These are phyloP conservation scores for Pichia kudriavzevii DNA, from an alignment of 1,139 yeast species.

Conservation along the genomic window DNA sequence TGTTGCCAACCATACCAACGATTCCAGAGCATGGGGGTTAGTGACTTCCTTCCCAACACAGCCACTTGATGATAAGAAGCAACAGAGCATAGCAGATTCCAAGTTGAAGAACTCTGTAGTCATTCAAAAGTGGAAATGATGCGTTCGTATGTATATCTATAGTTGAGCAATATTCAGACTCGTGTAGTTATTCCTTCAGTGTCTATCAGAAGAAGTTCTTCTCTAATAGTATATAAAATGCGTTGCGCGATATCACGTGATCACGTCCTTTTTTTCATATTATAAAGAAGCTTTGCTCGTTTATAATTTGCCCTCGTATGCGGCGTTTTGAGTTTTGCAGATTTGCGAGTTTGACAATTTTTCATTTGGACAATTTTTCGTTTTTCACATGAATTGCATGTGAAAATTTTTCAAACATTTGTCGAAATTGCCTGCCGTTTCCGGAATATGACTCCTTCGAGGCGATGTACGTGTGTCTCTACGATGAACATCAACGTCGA, in stretches of 20 bases:
- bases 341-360: too few species aligned
- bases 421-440: background rate
- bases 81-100: constrained; percentile 59
- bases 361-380: too few species aligned
- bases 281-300: too few species aligned
- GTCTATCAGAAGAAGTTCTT: too few species aligned
- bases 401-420: background rate
- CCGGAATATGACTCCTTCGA: background rate
- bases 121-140: constrained; percentile 66
- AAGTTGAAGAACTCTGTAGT: constrained; percentile 80
- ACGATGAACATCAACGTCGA: background rate
- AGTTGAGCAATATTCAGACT: too few species aligned
- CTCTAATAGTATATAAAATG: too few species aligned
- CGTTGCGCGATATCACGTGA: too few species aligned
- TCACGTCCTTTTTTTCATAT: too few species aligned
- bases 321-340: too few species aligned
- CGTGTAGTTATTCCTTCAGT: background rate
- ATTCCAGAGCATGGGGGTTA: constrained; percentile 50
- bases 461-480: background rate
- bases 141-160: too few species aligned
- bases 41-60: constrained; percentile 82
- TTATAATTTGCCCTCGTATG: too few species aligned
- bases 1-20: constrained; percentile 42
- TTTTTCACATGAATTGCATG: too few species aligned
- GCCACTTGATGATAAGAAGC: constrained; percentile 55